Evolutionary conservation across 495 filamentous ascomycete species (phyloP).

Genomic region (Hypoxylon intermedium): DNA sequence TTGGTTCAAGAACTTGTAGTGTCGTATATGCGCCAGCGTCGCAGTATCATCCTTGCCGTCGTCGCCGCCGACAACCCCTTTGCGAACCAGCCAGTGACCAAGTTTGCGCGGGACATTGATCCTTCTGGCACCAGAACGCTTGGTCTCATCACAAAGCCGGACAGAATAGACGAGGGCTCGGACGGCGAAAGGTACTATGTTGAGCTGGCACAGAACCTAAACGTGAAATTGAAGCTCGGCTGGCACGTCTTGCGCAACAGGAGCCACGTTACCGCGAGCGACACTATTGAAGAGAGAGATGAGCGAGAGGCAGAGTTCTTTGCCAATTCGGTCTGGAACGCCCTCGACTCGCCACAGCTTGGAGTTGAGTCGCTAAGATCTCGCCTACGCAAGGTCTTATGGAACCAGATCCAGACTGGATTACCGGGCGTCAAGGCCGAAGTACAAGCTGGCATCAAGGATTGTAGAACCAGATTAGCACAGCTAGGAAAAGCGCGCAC

Average conservation of each 20-base stretch:
- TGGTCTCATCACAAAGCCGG: conserved; percentile 62
- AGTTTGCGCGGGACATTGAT: conserved; percentile 51
- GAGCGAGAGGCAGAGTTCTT: conserved; percentile 46
- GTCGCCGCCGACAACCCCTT: conserved; percentile 59
- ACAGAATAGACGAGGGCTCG: conserved; percentile 50
- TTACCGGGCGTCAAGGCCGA: conserved; percentile 35
- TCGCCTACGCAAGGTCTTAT: conserved; percentile 32
- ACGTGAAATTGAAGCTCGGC: conserved; percentile 54
- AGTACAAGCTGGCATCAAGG: conserved; percentile 31
- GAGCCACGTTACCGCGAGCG: conserved; percentile 45
- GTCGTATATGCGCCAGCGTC: conserved; percentile 54
- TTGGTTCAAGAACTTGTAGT: conserved; percentile 54
- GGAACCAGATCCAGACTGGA: conserved; percentile 32
- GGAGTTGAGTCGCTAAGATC: conserved; percentile 28
- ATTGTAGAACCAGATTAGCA: conserved; percentile 21
- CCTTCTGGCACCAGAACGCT: conserved; percentile 51
- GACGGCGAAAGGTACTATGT: conserved; percentile 51
- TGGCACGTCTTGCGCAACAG: conserved; percentile 61
- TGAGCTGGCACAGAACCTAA: conserved; percentile 53
- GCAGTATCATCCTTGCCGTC: conserved; percentile 61
- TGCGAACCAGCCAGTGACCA: conserved; percentile 58
- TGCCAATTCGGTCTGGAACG: conserved; percentile 22
- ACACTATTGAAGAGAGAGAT: conserved; percentile 45
- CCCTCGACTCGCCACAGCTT: conserved; percentile 18
- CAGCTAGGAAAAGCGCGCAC: conserved; percentile 36